A percentile compares a stretch with the other conserved stretches of the same genome.
These are phyloP conservation scores for Botrytis paeoniae DNA, from an alignment of 2,329 filamentous ascomycete species.

Conservation along the genomic window DNA sequence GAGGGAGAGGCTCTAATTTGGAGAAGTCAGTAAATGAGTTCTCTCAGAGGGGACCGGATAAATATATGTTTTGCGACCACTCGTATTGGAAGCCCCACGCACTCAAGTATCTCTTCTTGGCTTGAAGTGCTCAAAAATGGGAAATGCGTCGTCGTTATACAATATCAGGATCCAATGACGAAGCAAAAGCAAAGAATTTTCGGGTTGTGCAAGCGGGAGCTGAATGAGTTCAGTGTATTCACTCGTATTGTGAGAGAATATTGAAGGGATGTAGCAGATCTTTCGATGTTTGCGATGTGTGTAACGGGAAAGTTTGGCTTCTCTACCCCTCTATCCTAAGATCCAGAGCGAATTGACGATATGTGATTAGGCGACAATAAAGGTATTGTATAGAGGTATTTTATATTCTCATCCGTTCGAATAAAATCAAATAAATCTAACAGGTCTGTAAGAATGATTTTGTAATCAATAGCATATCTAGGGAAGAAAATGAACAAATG, in stretches of 20 bases:
- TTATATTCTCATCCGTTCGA: background rate
- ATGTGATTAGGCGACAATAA: background rate
- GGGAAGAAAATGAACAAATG: background rate
- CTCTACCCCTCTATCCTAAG: background rate
- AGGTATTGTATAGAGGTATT: background rate
- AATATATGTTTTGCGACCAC: background rate
- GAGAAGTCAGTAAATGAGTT: background rate
- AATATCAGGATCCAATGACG: background rate
- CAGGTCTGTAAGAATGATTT: background rate
- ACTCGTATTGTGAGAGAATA: background rate
- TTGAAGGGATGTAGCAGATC: background rate
- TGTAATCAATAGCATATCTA: background rate
- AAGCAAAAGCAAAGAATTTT: background rate
- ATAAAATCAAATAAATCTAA: background rate
- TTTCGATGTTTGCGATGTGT: background rate
- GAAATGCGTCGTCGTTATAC: background rate
- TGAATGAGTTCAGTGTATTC: background rate
- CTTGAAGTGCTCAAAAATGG: background rate
- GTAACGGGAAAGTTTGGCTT: background rate
- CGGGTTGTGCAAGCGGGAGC: background rate
- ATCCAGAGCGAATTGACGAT: background rate
- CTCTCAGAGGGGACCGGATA: background rate
- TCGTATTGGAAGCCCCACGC: background rate
- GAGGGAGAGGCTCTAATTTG: constrained; percentile 4
- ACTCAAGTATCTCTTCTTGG: background rate